Evolutionary conservation across 2,329 filamentous ascomycete species (phyloP).

Genomic region (Colletotrichum sp.): DNA sequence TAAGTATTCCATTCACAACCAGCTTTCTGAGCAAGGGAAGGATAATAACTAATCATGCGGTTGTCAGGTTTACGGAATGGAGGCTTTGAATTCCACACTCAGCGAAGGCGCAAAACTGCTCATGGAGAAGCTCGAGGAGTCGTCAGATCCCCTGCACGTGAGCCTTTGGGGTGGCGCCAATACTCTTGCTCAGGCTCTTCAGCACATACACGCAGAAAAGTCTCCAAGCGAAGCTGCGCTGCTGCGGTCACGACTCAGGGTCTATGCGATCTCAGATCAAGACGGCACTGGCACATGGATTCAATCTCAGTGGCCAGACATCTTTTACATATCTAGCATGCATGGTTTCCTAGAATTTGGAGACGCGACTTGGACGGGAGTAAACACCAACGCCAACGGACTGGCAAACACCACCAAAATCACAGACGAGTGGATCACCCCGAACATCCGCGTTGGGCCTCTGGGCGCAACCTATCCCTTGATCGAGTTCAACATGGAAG

Average conservation of each 20-base stretch:
- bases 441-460: conserved; percentile 55
- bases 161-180: conserved; percentile 60
- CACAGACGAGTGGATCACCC: conserved; percentile 52
- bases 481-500: conserved; percentile 55
- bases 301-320: conserved; percentile 53
- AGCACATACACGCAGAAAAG: conserved; percentile 32
- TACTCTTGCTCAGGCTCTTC: conserved; percentile 53
- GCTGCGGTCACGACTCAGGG: conserved; percentile 47
- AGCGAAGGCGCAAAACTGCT: conserved; percentile 48
- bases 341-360: conserved; percentile 63
- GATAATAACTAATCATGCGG: neutral
- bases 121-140: conserved; percentile 29
- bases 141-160: conserved; percentile 50
- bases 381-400: conserved; percentile 42
- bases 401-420: conserved; percentile 50
- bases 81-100: conserved; percentile 33
- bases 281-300: conserved; percentile 64
- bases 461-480: conserved; percentile 51
- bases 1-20: neutral
- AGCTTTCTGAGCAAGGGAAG: neutral
- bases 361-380: conserved; percentile 60
- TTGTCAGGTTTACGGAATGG: conserved; percentile 34
- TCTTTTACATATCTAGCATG: conserved; percentile 60
- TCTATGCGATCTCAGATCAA: conserved; percentile 64
- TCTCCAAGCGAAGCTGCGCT: conserved; percentile 33